Conservation (phyloP, 75 land plant genomes). For the Pinus taeda region DNA sequence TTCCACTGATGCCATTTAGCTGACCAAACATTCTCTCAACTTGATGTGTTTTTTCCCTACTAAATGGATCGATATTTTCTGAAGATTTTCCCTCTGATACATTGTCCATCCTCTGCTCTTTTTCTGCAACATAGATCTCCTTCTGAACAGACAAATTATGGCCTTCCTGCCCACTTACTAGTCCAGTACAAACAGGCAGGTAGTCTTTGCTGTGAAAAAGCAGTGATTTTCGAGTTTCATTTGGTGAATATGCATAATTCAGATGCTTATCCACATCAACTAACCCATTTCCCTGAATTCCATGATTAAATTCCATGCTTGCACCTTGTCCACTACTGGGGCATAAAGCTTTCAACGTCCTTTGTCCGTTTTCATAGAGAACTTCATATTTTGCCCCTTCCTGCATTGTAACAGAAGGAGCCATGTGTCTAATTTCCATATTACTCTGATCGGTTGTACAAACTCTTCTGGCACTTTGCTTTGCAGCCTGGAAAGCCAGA, state of each 20-base stretch:
- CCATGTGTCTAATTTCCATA: background rate
- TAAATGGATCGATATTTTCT: background rate
- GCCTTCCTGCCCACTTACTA: slow-evolving; percentile 1
- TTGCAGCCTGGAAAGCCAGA: slow-evolving; percentile 18
- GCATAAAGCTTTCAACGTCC: background rate
- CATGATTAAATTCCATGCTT: background rate
- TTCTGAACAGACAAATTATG: background rate
- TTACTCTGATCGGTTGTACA: background rate
- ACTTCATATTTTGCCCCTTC: background rate
- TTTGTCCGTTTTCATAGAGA: slow-evolving; percentile 3
- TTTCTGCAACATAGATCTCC: background rate
- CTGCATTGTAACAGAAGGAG: background rate
- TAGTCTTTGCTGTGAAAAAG: background rate
- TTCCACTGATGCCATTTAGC: slow-evolving; percentile 1
- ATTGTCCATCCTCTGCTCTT: background rate
- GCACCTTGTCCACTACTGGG: background rate
- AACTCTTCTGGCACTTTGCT: slow-evolving; percentile 10
- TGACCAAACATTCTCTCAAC: background rate
- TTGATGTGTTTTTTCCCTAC: background rate
- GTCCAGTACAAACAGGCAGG: background rate
- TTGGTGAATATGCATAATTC: background rate
- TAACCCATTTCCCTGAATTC: slow-evolving; percentile 6
- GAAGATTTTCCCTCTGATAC: background rate
- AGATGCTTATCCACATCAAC: background rate
- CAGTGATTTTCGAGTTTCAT: background rate